Percentiles rank a stretch among this genome's conserved stretches.
phyloP scores from a whole-genome alignment of 2,329 filamentous ascomycete species.

The Nothophaeocryptopus gaeumannii region DNA sequence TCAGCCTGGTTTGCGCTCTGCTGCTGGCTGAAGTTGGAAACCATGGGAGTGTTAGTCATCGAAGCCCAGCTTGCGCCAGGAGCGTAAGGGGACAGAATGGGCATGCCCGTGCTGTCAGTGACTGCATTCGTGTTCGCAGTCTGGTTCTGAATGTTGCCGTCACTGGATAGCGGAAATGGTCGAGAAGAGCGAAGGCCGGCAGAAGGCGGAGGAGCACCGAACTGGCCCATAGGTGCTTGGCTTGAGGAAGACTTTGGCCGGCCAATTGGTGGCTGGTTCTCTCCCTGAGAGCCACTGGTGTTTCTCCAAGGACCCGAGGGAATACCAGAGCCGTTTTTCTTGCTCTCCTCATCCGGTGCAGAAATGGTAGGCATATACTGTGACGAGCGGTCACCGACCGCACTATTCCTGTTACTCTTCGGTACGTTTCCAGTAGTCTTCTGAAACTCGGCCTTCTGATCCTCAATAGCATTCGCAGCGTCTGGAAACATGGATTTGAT shows the following conservation, averaged over 20 bases:
- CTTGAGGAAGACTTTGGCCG: constrained; percentile 77
- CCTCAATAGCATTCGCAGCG: constrained; percentile 95
- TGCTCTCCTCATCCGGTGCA: constrained; percentile 62
- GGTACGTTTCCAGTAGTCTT: constrained; percentile 89
- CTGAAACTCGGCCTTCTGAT: constrained; percentile 95
- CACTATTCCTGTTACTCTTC: constrained; percentile 89
- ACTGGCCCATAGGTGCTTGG: constrained; percentile 88
- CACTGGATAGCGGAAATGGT: constrained; percentile 63
- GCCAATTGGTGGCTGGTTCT: constrained; percentile 54
- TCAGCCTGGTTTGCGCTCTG: constrained; percentile 72
- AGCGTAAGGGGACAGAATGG: constrained; percentile 74
- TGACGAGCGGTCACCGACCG: constrained; percentile 72
- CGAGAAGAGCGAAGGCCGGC: constrained; percentile 77
- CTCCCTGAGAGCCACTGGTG: constrained; percentile 43
- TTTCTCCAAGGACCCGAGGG: constrained; percentile 77
- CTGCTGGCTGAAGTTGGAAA: constrained; percentile 68
- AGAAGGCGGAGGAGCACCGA: constrained; percentile 68
- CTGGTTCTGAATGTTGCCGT: constrained; percentile 75
- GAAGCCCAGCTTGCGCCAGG: constrained; percentile 95
- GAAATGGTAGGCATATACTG: constrained; percentile 68
- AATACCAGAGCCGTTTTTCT: constrained; percentile 60
- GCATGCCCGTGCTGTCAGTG: constrained; percentile 62
- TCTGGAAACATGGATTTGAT: constrained; percentile 99
- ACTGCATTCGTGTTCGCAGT: constrained; percentile 44
- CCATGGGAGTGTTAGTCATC: constrained; percentile 97